Conservation (phyloP, 768 basidiomycete species). For the Crepidotus variabilis region DNA sequence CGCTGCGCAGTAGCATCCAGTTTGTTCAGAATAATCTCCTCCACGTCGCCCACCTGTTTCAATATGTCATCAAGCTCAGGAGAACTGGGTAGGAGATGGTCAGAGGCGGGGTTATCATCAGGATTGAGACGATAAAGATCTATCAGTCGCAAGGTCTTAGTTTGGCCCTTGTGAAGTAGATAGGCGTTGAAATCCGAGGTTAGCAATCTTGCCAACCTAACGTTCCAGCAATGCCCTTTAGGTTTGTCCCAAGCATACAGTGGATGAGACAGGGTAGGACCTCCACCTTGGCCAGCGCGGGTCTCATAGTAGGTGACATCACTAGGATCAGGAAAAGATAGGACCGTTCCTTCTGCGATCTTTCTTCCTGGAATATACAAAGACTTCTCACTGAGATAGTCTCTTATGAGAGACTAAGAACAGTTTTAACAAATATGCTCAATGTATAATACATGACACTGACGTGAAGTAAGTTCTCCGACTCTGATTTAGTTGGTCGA, state of each 20-base stretch:
- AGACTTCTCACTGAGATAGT: neutral
- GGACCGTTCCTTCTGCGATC: neutral
- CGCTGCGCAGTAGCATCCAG: too few relatives aligned
- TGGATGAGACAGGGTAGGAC: neutral
- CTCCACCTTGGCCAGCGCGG: neutral
- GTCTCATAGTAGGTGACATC: neutral
- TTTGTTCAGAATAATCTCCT: too few relatives aligned
- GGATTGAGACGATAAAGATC: neutral
- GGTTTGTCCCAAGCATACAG: neutral
- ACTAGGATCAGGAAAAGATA: neutral
- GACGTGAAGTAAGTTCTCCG: neutral
- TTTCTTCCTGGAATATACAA: neutral
- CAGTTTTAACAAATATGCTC: neutral
- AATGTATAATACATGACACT: neutral
- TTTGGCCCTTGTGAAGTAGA: neutral
- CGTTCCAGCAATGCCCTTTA: neutral
- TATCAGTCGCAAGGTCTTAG: neutral
- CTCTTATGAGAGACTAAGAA: neutral
- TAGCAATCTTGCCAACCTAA: neutral
- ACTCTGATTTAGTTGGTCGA: neutral
- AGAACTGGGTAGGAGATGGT: neutral
- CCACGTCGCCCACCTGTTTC: too few relatives aligned
- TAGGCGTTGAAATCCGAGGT: neutral
- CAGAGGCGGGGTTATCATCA: neutral
- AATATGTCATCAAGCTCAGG: neutral